These are phyloP conservation scores for Fusarium sacchari DNA, from an alignment of 2,329 filamentous ascomycete species.

Conservation along the genomic window DNA sequence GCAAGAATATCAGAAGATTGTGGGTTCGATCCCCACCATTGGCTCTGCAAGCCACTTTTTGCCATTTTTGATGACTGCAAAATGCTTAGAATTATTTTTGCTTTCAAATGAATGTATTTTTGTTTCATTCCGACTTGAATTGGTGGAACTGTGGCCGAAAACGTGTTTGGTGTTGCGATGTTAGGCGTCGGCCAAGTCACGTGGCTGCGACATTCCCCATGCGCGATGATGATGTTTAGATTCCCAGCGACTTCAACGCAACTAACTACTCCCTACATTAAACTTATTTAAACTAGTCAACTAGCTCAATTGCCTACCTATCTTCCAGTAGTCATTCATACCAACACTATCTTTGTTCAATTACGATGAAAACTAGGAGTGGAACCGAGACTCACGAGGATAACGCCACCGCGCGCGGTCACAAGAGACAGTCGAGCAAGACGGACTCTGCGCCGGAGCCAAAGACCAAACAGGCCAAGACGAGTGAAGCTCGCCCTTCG, in stretches of 20 bases:
- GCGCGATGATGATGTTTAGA: neutral
- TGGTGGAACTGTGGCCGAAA: accelerated
- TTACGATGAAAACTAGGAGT: conserved; percentile 12
- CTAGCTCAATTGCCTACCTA: neutral
- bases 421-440: conserved; percentile 6
- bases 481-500: neutral
- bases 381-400: neutral
- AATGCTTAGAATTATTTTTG: too few species aligned
- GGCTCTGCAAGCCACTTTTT: too few species aligned
- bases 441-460: neutral
- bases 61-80: too few species aligned
- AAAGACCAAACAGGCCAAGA: conserved; percentile 10
- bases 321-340: neutral
- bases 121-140: too few species aligned
- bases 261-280: neutral
- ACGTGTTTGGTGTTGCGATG: accelerated
- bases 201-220: neutral
- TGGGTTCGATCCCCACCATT: too few species aligned
- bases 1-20: too few species aligned
- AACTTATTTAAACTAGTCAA: neutral
- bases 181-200: neutral
- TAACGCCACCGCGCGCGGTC: neutral
- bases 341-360: neutral
- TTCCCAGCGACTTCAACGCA: neutral
- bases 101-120: too few species aligned